These are phyloP conservation scores for Vanrija pseudolonga DNA, from an alignment of 1,284 basidiomycete genomes.

Conservation along the genomic window DNA sequence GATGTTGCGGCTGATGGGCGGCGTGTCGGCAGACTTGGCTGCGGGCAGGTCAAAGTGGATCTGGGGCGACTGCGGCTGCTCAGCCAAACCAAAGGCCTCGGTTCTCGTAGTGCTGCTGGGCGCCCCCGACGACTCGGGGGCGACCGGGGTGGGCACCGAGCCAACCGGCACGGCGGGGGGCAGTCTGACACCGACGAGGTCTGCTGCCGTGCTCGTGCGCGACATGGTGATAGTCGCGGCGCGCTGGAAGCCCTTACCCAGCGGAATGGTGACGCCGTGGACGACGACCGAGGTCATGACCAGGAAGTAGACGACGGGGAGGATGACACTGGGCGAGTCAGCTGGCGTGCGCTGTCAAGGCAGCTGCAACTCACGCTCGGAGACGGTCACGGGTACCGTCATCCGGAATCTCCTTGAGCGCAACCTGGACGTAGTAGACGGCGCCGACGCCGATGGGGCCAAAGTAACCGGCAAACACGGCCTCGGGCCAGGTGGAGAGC, in stretches of 20 bases:
- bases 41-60: no score
- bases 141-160: no score
- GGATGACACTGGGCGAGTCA: conserved; percentile 34
- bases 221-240: neutral
- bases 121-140: no score
- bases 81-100: no score
- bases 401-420: conserved; percentile 50
- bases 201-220: no score
- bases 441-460: conserved; percentile 49
- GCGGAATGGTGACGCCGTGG: conserved; percentile 50
- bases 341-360: neutral
- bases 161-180: no score
- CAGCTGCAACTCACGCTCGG: conserved; percentile 18
- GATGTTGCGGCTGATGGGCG: no score
- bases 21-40: no score
- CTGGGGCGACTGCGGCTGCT: no score
- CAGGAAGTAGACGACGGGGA: conserved; percentile 55
- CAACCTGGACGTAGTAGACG: conserved; percentile 54
- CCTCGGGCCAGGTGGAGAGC: conserved; percentile 41
- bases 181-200: no score
- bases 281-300: conserved; percentile 53
- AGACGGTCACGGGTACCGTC: conserved; percentile 47
- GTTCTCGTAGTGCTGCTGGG: no score
- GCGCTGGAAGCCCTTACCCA: conserved; percentile 29
- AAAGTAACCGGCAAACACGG: conserved; percentile 48